Conservation (phyloP, 495 filamentous ascomycete genomes). For the Neurospora sp. region DNA sequence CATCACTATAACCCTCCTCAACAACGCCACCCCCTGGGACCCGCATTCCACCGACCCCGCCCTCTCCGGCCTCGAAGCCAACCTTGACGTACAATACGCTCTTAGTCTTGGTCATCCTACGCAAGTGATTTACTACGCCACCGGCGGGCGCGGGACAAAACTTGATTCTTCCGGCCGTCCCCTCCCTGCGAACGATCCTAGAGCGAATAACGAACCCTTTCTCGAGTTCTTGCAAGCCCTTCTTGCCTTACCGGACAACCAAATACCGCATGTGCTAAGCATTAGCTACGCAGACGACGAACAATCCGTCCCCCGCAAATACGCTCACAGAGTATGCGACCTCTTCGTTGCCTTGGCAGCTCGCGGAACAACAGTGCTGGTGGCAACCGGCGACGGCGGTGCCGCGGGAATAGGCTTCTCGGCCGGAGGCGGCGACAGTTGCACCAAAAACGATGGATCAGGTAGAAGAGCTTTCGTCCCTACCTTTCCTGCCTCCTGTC, state of each 20-base stretch:
- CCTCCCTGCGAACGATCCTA: conserved; percentile 28
- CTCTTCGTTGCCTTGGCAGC: conserved; percentile 63
- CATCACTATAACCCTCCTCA: conserved; percentile 53
- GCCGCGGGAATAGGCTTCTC: conserved; percentile 40
- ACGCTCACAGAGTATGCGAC: conserved; percentile 57
- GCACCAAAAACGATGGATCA: conserved; percentile 56
- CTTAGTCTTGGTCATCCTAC: conserved; percentile 50
- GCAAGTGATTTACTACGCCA: conserved; percentile 53
- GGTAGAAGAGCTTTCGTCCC: conserved; percentile 53
- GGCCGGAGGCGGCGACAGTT: conserved; percentile 20
- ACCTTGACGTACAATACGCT: conserved; percentile 63
- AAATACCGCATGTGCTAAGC: conserved; percentile 63
- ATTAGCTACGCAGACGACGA: conserved; percentile 69
- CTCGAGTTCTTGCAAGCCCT: conserved; percentile 63
- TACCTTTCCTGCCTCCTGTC: conserved; percentile 68
- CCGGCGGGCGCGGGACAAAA: conserved; percentile 51
- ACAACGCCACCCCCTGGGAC: conserved; percentile 44
- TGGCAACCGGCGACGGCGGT: conserved; percentile 65
- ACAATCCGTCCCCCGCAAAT: conserved; percentile 50
- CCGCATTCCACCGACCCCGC: conserved; percentile 6
- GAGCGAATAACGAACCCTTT: conserved; percentile 61
- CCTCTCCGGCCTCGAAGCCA: conserved; percentile 49
- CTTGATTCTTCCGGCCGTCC: conserved; percentile 43
- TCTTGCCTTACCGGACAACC: conserved; percentile 39
- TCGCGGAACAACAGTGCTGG: conserved; percentile 61